Evolutionary conservation across 2,329 filamentous ascomycete species (phyloP).

Genomic region (Phaeosphaeriaceae sp.): DNA sequence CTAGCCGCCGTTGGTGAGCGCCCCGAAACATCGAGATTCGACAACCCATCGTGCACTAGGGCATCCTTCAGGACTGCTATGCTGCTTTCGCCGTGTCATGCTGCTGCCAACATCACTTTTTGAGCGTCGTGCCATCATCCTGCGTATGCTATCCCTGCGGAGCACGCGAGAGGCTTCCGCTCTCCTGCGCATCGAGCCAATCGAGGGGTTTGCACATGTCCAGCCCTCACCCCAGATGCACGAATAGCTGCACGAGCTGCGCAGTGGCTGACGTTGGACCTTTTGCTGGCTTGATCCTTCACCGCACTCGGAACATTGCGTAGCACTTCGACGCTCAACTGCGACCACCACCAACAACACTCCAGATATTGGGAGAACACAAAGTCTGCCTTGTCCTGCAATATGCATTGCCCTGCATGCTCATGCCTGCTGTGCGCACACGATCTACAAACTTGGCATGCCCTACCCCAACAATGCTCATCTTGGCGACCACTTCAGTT

Average conservation of each 20-base stretch:
- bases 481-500: conserved; percentile 6
- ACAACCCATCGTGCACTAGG: conserved; percentile 1
- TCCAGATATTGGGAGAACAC: conserved; percentile 1
- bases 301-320: conserved; percentile 1
- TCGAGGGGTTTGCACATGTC: conserved; percentile 8
- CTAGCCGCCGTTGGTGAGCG: conserved; percentile 9
- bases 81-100: neutral
- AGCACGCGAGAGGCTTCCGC: conserved; percentile 31
- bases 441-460: conserved; percentile 12
- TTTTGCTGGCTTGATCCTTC: conserved; percentile 11
- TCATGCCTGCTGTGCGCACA: conserved; percentile 4
- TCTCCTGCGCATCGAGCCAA: conserved; percentile 12
- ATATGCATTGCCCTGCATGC: conserved; percentile 16
- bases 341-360: conserved; percentile 13
- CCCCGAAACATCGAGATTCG: conserved; percentile 19
- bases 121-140: conserved; percentile 3
- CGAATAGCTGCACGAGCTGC: conserved; percentile 7
- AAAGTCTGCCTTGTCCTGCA: conserved; percentile 11
- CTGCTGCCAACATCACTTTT: neutral
- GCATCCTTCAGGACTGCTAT: conserved; percentile 21
- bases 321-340: neutral
- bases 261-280: conserved; percentile 39
- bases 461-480: conserved; percentile 8
- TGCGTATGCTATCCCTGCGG: conserved; percentile 22
- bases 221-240: conserved; percentile 2